Conservation (phyloP, 83 land plant species). For the Picea abies region DNA sequence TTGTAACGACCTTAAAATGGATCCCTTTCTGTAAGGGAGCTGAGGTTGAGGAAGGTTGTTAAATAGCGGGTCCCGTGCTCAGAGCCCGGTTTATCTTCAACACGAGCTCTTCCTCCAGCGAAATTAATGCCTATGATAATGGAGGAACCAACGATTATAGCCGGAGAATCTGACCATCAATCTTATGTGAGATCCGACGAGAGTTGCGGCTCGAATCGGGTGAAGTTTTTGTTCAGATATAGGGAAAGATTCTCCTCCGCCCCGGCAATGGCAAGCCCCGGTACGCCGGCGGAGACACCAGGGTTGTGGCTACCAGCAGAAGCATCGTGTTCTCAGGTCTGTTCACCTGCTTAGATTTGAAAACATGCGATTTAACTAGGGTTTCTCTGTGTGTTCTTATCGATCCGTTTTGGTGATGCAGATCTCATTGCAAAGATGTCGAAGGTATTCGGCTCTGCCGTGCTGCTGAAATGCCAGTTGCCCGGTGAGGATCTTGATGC, state of each 20-base stretch:
- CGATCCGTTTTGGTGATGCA: background rate
- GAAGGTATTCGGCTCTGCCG: background rate
- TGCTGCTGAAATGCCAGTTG: constrained; percentile 19
- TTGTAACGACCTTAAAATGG: no score
- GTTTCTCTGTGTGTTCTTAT: constrained; percentile 1
- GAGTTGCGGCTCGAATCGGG: background rate
- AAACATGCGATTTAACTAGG: background rate
- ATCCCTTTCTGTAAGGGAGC: no score
- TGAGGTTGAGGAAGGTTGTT: no score
- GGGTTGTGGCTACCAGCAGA: constrained; percentile 28
- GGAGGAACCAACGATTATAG: no score
- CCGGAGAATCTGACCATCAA: background rate
- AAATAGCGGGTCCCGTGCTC: no score
- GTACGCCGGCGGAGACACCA: constrained; percentile 25
- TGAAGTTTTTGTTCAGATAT: constrained; percentile 36
- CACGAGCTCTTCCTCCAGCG: no score
- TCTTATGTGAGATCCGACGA: constrained; percentile 8
- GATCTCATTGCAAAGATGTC: constrained; percentile 4
- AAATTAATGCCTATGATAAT: no score
- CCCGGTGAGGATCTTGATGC: constrained; percentile 19
- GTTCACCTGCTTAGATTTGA: background rate
- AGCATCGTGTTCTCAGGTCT: constrained; percentile 23
- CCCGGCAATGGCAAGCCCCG: constrained; percentile 26
- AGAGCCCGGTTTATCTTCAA: no score
- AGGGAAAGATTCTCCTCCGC: constrained; percentile 30